Evolutionary conservation across 2,329 filamentous ascomycete species (phyloP).

Genomic region (Aspergillus sp.): DNA sequence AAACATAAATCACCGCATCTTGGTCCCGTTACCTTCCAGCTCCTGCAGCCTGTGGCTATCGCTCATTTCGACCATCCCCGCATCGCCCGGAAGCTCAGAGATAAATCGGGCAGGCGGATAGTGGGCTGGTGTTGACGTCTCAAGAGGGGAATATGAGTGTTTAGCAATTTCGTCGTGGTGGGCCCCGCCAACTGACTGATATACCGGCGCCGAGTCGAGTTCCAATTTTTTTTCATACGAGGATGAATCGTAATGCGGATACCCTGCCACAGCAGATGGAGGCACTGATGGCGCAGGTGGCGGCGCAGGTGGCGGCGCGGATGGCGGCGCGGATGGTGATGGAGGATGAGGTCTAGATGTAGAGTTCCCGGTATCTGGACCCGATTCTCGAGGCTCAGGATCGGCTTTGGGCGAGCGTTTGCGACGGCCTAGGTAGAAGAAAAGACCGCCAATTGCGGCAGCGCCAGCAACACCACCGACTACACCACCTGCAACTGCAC

Average conservation of each 20-base stretch:
- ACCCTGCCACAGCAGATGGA: too few relatives aligned
- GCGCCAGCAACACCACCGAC: slow-evolving; percentile 8
- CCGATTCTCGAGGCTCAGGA: neutral
- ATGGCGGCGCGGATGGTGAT: too few relatives aligned
- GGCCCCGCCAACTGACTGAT: neutral
- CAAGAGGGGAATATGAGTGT: neutral
- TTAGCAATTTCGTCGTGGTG: neutral
- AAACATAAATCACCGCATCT: neutral
- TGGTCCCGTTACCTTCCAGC: slow-evolving; percentile 3
- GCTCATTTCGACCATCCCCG: slow-evolving; percentile 12
- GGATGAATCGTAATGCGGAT: neutral
- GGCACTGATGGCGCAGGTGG: too few relatives aligned
- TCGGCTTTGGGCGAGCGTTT: neutral
- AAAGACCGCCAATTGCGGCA: slow-evolving; percentile 3
- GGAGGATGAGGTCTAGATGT: neutral
- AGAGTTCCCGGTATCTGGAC: neutral
- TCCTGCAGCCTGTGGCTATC: slow-evolving; percentile 12
- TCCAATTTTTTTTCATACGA: neutral
- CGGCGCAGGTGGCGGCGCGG: too few relatives aligned
- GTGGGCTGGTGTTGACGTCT: neutral
- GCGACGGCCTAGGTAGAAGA: slow-evolving; percentile 14
- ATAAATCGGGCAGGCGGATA: neutral
- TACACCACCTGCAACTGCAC: slow-evolving; percentile 13
- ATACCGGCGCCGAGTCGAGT: neutral
- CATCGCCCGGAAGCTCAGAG: slow-evolving; percentile 10